Percentiles rank a stretch among this genome's conserved stretches.
These are phyloP conservation scores for Xylariales sp. DNA, from an alignment of 2,329 filamentous ascomycete genomes.

Conservation along the genomic window DNA sequence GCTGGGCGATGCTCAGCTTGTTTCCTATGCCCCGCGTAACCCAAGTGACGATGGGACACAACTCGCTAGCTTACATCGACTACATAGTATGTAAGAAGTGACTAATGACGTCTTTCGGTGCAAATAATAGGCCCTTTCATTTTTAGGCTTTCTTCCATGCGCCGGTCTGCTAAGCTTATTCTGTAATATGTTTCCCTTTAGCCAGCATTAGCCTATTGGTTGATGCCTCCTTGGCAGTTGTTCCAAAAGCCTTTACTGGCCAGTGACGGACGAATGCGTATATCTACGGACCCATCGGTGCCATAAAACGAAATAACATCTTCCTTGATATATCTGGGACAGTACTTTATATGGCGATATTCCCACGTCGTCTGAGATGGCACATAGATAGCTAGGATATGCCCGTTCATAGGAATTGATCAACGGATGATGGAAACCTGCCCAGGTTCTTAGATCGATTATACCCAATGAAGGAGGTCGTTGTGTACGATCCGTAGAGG, in stretches of 20 bases:
- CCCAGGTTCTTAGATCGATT: too few relatives aligned
- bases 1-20: neutral
- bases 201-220: slow-evolving; percentile 30
- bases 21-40: neutral
- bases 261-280: neutral
- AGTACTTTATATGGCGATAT: neutral
- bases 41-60: neutral
- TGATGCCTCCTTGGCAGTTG: neutral
- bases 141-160: slow-evolving; percentile 9
- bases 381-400: too few relatives aligned
- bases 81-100: neutral
- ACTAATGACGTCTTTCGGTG: slow-evolving; percentile 14
- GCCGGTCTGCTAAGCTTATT: slow-evolving; percentile 18
- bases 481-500: too few relatives aligned
- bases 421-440: too few relatives aligned
- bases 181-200: slow-evolving; percentile 20
- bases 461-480: too few relatives aligned
- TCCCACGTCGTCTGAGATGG: neutral
- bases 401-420: too few relatives aligned
- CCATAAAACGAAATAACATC: neutral
- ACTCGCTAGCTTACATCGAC: neutral
- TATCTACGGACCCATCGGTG: neutral
- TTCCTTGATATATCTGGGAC: neutral
- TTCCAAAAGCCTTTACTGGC: neutral
- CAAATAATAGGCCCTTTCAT: slow-evolving; percentile 10